A percentile compares a stretch with the other conserved stretches of the same genome.
Conservation (phyloP, 2,329 filamentous ascomycete species). For the Elsinoe necatrix region DNA sequence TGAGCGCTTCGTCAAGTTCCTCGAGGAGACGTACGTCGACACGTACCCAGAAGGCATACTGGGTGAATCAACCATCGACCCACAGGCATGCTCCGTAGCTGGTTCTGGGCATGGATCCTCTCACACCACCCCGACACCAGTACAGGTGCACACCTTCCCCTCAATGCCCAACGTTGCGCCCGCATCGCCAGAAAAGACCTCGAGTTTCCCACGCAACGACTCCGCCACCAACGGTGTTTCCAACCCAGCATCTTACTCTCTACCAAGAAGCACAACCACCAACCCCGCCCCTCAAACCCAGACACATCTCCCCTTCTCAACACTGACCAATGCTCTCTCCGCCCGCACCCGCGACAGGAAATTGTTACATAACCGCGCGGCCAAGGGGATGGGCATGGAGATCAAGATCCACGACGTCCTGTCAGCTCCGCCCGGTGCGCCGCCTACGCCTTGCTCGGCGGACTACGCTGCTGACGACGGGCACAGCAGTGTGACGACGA, state of each 20-base stretch:
- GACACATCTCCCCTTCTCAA: not conserved
- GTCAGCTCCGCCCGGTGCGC: not conserved
- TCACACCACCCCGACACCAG: not conserved
- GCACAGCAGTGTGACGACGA: not conserved
- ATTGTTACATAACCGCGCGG: not conserved
- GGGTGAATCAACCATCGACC: not conserved
- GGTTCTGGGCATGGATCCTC: not conserved
- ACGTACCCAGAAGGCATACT: not conserved
- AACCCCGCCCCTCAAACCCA: not conserved
- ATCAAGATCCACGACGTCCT: not conserved
- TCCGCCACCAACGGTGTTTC: not conserved
- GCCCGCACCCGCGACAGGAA: not conserved
- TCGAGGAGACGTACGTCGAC: conserved; percentile 29
- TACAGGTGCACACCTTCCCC: not conserved
- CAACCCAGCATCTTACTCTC: not conserved
- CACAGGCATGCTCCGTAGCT: not conserved
- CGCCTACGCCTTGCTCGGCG: not conserved
- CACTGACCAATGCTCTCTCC: not conserved
- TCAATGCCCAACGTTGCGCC: not conserved
- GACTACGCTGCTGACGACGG: not conserved
- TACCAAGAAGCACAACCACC: not conserved
- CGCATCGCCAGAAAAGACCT: not conserved
- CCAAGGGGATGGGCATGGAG: conserved; percentile 4
- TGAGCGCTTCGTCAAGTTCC: conserved; percentile 50
- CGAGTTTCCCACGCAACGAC: not conserved